A percentile compares a stretch with the other conserved stretches of the same genome.
These are phyloP conservation scores for Pueraria montana DNA, from an alignment of 306 rosid species.

Conservation along the genomic window DNA sequence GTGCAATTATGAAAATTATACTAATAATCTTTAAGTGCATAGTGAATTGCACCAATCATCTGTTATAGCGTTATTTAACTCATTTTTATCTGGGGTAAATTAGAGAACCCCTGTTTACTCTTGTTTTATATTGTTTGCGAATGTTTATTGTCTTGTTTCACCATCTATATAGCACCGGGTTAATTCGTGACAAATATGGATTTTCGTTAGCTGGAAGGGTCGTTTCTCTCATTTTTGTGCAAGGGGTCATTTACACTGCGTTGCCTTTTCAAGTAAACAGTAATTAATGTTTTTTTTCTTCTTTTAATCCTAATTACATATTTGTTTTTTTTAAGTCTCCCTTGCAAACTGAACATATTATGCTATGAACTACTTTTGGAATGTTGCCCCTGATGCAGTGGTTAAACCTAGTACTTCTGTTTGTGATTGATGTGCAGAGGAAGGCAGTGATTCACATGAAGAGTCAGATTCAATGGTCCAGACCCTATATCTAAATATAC, in stretches of 20 bases:
- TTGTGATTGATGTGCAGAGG: conserved; percentile 32
- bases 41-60: too few relatives aligned
- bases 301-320: background rate
- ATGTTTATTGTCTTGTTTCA: background rate
- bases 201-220: conserved; percentile 22
- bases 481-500: conserved; percentile 13
- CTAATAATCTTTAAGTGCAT: too few relatives aligned
- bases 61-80: too few relatives aligned
- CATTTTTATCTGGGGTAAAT: too few relatives aligned
- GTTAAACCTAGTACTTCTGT: conserved; percentile 43
- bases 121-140: background rate
- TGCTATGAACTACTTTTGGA: conserved; percentile 32
- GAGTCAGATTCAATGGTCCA: conserved; percentile 25
- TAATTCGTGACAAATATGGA: conserved; percentile 13
- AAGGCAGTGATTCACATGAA: conserved; percentile 25
- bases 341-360: background rate
- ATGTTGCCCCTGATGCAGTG: conserved; percentile 6
- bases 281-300: background rate
- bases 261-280: background rate
- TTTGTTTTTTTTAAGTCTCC: background rate
- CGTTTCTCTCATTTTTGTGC: conserved; percentile 9
- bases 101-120: too few relatives aligned
- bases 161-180: background rate
- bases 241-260: conserved; percentile 15
- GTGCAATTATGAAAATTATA: too few relatives aligned